phyloP scores from a whole-genome alignment of 352 stramenopile species.

The Phytophthora quininea region DNA sequence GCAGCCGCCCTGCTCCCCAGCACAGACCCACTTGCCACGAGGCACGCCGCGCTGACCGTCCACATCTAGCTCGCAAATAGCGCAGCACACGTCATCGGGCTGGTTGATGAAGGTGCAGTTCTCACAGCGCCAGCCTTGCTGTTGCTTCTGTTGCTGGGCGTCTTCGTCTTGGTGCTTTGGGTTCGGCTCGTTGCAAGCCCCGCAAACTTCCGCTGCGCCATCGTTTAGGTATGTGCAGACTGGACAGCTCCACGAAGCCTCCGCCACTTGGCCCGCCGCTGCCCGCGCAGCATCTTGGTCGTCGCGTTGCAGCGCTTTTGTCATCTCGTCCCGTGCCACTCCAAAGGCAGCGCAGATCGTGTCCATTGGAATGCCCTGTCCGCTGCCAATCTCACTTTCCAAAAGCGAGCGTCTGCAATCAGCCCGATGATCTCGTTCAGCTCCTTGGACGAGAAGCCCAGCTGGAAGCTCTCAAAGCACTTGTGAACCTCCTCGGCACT shows the following conservation, averaged over 20 bases:
- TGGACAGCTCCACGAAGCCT: constrained; percentile 61
- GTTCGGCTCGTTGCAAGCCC: constrained; percentile 69
- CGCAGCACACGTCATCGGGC: constrained; percentile 67
- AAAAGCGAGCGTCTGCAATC: constrained; percentile 62
- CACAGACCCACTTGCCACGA: constrained; percentile 86
- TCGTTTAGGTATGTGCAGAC: constrained; percentile 88
- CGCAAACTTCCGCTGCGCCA: constrained; percentile 39
- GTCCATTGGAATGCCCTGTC: constrained; percentile 54
- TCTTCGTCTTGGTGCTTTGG: constrained; percentile 42
- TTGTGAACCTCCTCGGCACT: constrained; percentile 78
- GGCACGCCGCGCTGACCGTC: constrained; percentile 79
- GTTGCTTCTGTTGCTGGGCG: constrained; percentile 42
- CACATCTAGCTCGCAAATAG: constrained; percentile 85
- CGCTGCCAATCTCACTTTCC: constrained; percentile 41
- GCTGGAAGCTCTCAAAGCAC: constrained; percentile 87
- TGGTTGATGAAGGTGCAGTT: constrained; percentile 91
- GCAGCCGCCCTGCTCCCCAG: constrained; percentile 82
- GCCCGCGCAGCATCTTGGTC: constrained; percentile 38
- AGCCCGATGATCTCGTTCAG: constrained; percentile 85
- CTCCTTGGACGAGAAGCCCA: constrained; percentile 82
- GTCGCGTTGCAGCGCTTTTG: constrained; percentile 53
- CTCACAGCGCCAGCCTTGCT: constrained; percentile 72
- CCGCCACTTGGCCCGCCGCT: constrained; percentile 16
- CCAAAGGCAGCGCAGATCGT: constrained; percentile 78
- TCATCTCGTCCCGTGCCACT: constrained; percentile 60